These are phyloP conservation scores for Alloteropsis semialata DNA, from an alignment of 176 grass and related monocot genomes.

Conservation along the genomic window DNA sequence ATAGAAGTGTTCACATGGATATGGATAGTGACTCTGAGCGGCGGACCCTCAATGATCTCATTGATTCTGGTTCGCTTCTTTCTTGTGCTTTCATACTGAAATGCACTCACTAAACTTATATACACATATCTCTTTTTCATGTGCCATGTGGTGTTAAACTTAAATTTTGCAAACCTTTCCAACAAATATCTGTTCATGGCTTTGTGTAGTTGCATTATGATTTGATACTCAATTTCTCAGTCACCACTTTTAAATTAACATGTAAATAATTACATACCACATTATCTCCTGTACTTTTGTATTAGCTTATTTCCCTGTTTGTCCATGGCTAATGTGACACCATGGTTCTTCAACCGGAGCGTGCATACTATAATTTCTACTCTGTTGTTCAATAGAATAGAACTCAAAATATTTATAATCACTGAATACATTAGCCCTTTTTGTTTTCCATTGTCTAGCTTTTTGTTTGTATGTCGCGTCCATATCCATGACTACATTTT, in stretches of 20 bases:
- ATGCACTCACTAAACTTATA: slow-evolving; percentile 2
- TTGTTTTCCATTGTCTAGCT: not conserved
- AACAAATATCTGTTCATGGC: not conserved
- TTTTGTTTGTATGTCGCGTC: not conserved
- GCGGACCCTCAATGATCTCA: slow-evolving; percentile 50
- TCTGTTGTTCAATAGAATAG: not conserved
- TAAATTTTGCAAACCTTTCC: not conserved
- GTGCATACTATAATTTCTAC: not conserved
- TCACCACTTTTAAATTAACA: not conserved
- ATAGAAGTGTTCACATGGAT: slow-evolving; percentile 73
- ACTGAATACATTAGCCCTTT: not conserved
- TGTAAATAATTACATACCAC: not conserved
- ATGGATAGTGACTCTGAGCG: slow-evolving; percentile 49
- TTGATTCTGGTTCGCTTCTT: slow-evolving; percentile 71
- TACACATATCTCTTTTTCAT: not conserved
- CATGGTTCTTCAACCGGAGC: not conserved
- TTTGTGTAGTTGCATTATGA: not conserved
- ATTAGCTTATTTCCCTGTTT: not conserved
- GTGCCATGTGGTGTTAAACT: not conserved
- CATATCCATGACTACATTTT: not conserved
- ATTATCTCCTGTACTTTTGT: not conserved
- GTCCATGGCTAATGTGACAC: not conserved
- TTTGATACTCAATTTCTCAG: not conserved
- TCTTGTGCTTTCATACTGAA: slow-evolving; percentile 27
- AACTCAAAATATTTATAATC: not conserved